Percentiles rank a stretch among this genome's conserved stretches.
Evolutionary conservation across 768 basidiomycete species (phyloP).

Genomic region (Pulveroboletus sp.): DNA sequence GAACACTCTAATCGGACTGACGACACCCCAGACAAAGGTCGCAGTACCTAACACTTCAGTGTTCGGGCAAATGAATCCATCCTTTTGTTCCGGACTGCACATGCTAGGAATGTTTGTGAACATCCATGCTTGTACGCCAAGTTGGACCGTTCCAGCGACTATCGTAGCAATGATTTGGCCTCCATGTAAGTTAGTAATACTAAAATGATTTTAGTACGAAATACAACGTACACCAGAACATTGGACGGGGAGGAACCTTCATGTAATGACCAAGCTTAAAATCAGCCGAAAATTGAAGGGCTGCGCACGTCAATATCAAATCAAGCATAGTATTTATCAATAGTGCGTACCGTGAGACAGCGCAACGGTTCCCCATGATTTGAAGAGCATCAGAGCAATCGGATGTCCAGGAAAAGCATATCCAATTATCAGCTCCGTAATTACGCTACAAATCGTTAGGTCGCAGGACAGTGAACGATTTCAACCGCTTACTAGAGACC

Average conservation of each 20-base stretch:
- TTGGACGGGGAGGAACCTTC: slow-evolving; percentile 61
- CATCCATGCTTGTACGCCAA: slow-evolving; percentile 77
- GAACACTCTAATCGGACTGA: too few relatives aligned
- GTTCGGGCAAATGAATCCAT: slow-evolving; percentile 49
- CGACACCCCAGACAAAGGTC: slow-evolving; percentile 52
- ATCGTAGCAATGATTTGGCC: slow-evolving; percentile 61
- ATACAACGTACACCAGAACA: slow-evolving; percentile 69
- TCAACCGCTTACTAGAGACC: slow-evolving; percentile 47
- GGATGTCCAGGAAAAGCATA: slow-evolving; percentile 60
- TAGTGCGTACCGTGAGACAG: too few relatives aligned
- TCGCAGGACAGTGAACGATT: too few relatives aligned
- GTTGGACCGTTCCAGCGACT: slow-evolving; percentile 69
- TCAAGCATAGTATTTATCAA: too few relatives aligned
- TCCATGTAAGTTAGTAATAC: too few relatives aligned
- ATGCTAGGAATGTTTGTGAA: slow-evolving; percentile 57
- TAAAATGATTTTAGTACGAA: too few relatives aligned
- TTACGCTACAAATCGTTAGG: slow-evolving; percentile 40
- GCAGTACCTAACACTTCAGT: slow-evolving; percentile 55
- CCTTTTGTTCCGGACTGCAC: slow-evolving; percentile 43
- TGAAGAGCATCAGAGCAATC: slow-evolving; percentile 84
- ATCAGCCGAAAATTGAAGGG: slow-evolving; percentile 67
- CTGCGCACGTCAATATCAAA: too few relatives aligned
- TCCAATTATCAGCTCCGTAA: slow-evolving; percentile 80
- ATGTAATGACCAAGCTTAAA: slow-evolving; percentile 77
- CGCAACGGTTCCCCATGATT: slow-evolving; percentile 79